Base-by-base conservation (phyloP, 2,329 filamentous ascomycete species). In the Fusarium bactridioides region DNA sequence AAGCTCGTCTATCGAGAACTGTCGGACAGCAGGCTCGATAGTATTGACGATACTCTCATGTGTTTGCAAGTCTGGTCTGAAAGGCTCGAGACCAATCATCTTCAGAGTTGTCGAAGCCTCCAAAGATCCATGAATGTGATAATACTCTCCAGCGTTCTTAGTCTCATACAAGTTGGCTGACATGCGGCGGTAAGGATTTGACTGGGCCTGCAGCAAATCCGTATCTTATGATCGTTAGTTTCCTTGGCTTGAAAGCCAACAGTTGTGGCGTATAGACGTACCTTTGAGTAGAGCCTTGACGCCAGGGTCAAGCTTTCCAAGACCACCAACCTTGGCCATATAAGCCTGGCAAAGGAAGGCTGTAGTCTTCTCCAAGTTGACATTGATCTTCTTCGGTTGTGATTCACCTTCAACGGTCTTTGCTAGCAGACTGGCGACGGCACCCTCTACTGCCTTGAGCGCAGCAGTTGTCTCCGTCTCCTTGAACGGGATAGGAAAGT, bases 71-170 rank as follows among this genome's bases (percentile, higher is more conserved):
- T 90, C 88, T 3, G 90, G 88, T 10, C 88, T 83, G 61, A 89
- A 86, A 1, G 90, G 84, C 55, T 90, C 87, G 10, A 94, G 81
- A 0, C 91, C 92, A 73, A 94, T 87, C 91, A 93, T 93, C 48
- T 87, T 85, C 33, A 94, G 82, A 0, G 91, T 92, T 12, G 87
- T 91, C 15, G 88, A 90, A 7, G 92, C 92, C 73, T 94, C 91
- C 2, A 94, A 81, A 1, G 92, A 94, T 48, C 92, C 92, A 78
- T 94, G 92, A 31, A 94, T 91, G 76, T 94, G 92, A 77, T 92
- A 94, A 76, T 89, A 94, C 77, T 91, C 86, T n/a, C 87, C 88
- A 3, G 84, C 81, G n/a, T 84, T 86, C 78, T 89, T 90, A 13
- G 92, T 93, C 75, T 87, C 85, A 80, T 93, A 94, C 3, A 94